Conservation (phyloP, 495 filamentous ascomycete species). For the Talaromyces borbonicus region DNA sequence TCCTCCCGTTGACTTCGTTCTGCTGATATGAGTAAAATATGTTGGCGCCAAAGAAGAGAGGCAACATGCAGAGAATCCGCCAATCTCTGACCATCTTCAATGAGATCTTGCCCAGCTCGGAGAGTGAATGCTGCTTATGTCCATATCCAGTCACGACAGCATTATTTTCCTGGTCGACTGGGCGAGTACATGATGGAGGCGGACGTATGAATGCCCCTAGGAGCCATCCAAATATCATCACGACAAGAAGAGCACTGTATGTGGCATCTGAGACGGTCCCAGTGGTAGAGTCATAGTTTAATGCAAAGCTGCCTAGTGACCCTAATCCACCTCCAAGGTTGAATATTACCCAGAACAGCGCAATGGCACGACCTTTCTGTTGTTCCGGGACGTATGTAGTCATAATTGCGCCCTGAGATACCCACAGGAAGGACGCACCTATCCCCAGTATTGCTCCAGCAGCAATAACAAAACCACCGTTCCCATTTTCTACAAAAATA, state of each 20-base stretch:
- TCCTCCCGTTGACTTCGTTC: constrained; percentile 41
- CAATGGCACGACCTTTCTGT: constrained; percentile 41
- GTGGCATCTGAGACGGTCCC: constrained; percentile 37
- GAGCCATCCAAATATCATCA: constrained; percentile 37
- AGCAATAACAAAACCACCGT: constrained; percentile 65
- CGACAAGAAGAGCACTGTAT: constrained; percentile 38
- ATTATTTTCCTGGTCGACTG: constrained; percentile 37
- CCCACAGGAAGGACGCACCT: constrained; percentile 43
- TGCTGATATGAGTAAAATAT: constrained; percentile 71
- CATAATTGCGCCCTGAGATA: constrained; percentile 48
- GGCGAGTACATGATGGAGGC: no score
- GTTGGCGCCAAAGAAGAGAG: constrained; percentile 55
- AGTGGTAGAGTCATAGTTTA: constrained; percentile 34
- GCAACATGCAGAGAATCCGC: constrained; percentile 37
- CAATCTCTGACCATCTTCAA: constrained; percentile 17
- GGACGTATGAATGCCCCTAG: constrained; percentile 44
- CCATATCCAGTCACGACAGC: constrained; percentile 18
- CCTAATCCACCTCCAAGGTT: constrained; percentile 43
- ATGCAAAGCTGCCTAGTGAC: constrained; percentile 36
- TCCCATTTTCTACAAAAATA: constrained; percentile 51
- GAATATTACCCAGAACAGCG: constrained; percentile 46
- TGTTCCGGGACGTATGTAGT: constrained; percentile 41
- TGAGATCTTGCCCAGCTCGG: not conserved
- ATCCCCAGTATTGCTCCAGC: constrained; percentile 40
- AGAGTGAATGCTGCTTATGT: constrained; percentile 47